A percentile compares a stretch with the other conserved stretches of the same genome.
These are phyloP conservation scores for Brassica incana DNA, from an alignment of 345 rosid genomes.

Conservation along the genomic window DNA sequence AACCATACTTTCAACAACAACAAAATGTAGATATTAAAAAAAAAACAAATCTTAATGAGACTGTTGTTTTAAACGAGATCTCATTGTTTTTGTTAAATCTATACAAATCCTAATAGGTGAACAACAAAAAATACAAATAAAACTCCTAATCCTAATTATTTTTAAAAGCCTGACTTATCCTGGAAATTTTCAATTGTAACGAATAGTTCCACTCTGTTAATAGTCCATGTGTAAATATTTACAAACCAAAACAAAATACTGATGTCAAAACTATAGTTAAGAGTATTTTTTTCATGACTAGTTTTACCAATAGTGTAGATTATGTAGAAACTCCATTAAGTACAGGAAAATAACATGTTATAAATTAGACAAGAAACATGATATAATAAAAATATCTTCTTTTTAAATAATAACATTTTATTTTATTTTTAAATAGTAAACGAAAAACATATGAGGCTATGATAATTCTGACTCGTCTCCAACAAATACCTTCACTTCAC, in stretches of 20 bases:
- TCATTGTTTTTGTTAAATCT: background rate
- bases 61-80: no score
- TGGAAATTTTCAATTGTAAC: no score
- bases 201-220: background rate
- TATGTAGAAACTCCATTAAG: background rate
- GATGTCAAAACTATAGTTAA: background rate
- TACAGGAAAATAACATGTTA: background rate
- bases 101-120: background rate
- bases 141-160: background rate
- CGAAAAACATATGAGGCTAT: background rate
- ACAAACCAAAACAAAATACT: background rate
- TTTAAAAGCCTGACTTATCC: background rate
- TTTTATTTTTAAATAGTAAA: no score
- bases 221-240: no score
- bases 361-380: background rate
- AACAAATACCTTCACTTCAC: background rate
- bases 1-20: background rate
- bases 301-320: background rate
- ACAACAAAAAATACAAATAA: no score
- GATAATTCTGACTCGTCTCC: background rate
- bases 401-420: no score
- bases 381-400: no score
- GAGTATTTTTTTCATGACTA: background rate
- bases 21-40: background rate
- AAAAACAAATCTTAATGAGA: background rate